Conservation (phyloP, 768 basidiomycete genomes). For the Lactarius psammicola region DNA sequence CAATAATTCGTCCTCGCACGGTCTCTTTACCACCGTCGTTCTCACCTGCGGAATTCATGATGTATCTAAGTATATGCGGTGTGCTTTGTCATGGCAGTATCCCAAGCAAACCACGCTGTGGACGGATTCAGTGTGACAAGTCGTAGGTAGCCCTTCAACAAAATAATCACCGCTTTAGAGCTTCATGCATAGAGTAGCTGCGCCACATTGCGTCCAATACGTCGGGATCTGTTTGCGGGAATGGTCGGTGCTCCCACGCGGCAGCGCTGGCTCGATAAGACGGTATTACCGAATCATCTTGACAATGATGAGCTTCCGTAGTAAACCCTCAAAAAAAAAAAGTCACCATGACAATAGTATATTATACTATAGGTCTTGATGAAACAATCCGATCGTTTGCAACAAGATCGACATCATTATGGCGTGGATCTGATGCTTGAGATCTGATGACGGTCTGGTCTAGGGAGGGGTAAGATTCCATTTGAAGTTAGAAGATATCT, state of each 20-base stretch:
- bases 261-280: constrained; percentile 44
- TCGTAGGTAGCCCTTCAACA: background rate
- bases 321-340: background rate
- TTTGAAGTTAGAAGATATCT: background rate
- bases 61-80: constrained; percentile 57
- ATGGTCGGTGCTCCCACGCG: constrained; percentile 42
- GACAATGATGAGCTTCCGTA: constrained; percentile 11
- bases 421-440: constrained; percentile 36
- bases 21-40: too few species aligned
- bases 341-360: constrained; percentile 57
- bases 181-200: constrained; percentile 58
- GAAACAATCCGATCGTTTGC: constrained; percentile 57
- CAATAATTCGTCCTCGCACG: constrained; percentile 59
- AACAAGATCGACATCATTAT: constrained; percentile 51
- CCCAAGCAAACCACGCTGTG: constrained; percentile 40
- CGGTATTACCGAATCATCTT: constrained; percentile 43
- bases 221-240: constrained; percentile 37
- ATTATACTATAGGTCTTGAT: constrained; percentile 49
- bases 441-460: constrained; percentile 31
- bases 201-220: constrained; percentile 48
- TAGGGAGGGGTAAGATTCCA: constrained; percentile 14
- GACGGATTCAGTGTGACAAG: background rate
- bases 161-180: constrained; percentile 48
- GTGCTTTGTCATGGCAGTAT: constrained; percentile 57
- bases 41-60: too few species aligned